A percentile compares a stretch with the other conserved stretches of the same genome.
phyloP scores from a whole-genome alignment of 148 eudicot genomes.

The Heliosperma pusillum region DNA sequence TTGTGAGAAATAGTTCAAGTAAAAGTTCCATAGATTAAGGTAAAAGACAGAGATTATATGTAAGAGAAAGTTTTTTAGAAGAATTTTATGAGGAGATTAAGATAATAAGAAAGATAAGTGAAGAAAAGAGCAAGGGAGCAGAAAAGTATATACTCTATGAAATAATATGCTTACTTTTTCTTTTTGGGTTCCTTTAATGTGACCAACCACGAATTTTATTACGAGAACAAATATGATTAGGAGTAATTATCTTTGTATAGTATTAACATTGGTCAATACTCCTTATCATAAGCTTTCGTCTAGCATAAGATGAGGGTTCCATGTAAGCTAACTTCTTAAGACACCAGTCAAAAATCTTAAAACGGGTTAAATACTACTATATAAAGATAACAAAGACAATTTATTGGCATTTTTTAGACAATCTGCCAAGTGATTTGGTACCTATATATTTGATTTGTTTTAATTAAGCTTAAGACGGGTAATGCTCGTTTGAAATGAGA shows the following conservation, averaged over 20 bases:
- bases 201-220: neutral
- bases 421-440: too few relatives aligned
- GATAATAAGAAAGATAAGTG: neutral
- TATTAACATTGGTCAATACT: too few relatives aligned
- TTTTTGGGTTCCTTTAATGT: constrained; percentile 1
- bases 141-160: constrained; percentile 30
- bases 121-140: constrained; percentile 21
- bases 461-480: too few relatives aligned
- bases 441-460: too few relatives aligned
- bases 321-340: too few relatives aligned
- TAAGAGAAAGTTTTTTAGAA: neutral
- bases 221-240: neutral
- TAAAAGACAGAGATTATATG: neutral
- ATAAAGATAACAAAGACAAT: too few relatives aligned
- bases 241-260: neutral
- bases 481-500: too few relatives aligned
- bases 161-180: constrained; percentile 21
- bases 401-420: too few relatives aligned
- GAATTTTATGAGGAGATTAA: neutral
- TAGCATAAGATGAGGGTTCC: too few relatives aligned
- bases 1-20: constrained; percentile 25
- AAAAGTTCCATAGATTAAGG: constrained; percentile 29
- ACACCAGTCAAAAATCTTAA: too few relatives aligned
- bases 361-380: too few relatives aligned
- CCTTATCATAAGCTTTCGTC: too few relatives aligned